Percentiles rank a stretch among this genome's conserved stretches.
Evolutionary conservation across 345 rosid species (phyloP).

Genomic region (Eucalyptus sideroxylon): DNA sequence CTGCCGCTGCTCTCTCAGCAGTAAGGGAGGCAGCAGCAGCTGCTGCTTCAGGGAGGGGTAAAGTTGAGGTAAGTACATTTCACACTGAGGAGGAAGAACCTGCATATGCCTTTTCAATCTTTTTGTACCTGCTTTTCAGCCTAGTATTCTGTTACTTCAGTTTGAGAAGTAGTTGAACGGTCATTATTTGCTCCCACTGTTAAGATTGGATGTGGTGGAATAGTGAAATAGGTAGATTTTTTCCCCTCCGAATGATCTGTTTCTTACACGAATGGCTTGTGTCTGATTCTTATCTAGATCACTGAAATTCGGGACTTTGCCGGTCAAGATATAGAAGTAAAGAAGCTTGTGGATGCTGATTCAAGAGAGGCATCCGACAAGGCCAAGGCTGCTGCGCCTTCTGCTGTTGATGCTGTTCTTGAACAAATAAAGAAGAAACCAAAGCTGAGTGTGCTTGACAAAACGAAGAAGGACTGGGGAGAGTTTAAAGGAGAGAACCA

Average conservation of each 20-base stretch:
- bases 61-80: slow-evolving; percentile 52
- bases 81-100: background rate
- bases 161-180: background rate
- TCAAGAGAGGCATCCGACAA: slow-evolving; percentile 76
- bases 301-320: slow-evolving; percentile 79
- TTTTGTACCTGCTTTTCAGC: background rate
- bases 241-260: background rate
- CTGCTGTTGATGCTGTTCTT: slow-evolving; percentile 82
- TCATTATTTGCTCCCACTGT: background rate
- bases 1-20: slow-evolving; percentile 89
- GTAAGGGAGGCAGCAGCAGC: slow-evolving; percentile 58
- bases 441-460: slow-evolving; percentile 87
- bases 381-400: slow-evolving; percentile 34
- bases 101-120: background rate
- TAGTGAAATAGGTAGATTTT: background rate
- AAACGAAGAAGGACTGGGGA: slow-evolving; percentile 95
- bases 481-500: slow-evolving; percentile 86
- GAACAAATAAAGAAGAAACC: slow-evolving; percentile 89
- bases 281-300: slow-evolving; percentile 23
- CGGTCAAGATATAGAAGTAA: slow-evolving; percentile 68
- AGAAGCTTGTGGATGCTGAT: slow-evolving; percentile 60
- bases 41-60: slow-evolving; percentile 49
- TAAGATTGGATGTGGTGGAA: background rate
- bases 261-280: background rate
- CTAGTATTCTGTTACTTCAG: background rate